These are phyloP conservation scores for Phytophthora tubulina DNA, from an alignment of 352 stramenopile genomes.

Conservation along the genomic window DNA sequence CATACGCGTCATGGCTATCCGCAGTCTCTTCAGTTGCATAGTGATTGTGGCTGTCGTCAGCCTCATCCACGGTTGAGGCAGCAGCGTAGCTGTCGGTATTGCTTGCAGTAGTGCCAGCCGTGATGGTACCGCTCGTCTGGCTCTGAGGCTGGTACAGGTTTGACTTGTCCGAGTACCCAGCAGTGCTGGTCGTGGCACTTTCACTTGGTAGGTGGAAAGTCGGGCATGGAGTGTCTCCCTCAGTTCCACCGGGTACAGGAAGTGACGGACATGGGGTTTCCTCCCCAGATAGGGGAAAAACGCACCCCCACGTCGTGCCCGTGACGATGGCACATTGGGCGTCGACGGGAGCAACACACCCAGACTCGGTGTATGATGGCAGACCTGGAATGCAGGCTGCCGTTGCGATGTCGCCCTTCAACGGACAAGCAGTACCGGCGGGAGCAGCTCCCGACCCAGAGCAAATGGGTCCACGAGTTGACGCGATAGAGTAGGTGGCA, in stretches of 20 bases:
- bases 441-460: background rate
- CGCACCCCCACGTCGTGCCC: constrained; percentile 4
- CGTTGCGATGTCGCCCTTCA: constrained; percentile 5
- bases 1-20: background rate
- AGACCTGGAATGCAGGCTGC: background rate
- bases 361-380: background rate
- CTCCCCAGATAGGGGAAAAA: background rate
- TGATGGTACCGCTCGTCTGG: background rate
- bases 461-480: constrained; percentile 7
- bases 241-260: background rate
- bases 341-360: constrained; percentile 9
- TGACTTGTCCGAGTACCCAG: background rate
- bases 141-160: background rate
- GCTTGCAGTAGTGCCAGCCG: background rate
- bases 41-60: background rate
- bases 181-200: background rate
- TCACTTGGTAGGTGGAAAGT: background rate
- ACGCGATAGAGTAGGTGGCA: background rate
- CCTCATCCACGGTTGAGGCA: background rate
- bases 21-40: background rate
- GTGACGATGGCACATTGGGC: constrained; percentile 4
- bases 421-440: constrained; percentile 2
- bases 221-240: background rate
- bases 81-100: background rate
- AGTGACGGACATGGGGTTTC: constrained; percentile 9